Percentiles rank a stretch among this genome's conserved stretches.
These are phyloP conservation scores for Lantana camara DNA, from an alignment of 257 asterid genomes.

Conservation along the genomic window DNA sequence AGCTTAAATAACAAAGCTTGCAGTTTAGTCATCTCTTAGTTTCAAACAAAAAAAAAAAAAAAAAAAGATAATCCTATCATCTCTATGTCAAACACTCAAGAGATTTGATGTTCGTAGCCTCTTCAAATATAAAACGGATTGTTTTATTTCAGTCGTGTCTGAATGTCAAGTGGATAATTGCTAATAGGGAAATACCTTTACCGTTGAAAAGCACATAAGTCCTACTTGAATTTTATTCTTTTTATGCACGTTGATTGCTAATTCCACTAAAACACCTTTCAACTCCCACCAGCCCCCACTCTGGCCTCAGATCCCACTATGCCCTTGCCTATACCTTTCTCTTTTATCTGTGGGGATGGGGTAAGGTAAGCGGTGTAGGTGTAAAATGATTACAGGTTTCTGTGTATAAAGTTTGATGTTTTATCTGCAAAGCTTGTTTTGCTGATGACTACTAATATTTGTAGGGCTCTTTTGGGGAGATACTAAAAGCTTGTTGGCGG, in stretches of 20 bases:
- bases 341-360: not conserved
- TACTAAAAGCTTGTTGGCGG: conserved; percentile 89
- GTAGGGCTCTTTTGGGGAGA: conserved; percentile 99
- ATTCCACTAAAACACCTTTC: not conserved
- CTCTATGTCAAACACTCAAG: not conserved
- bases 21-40: not conserved
- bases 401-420: not conserved
- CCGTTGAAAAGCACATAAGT: conserved; percentile 2
- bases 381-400: no score
- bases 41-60: not conserved
- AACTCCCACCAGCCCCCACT: not conserved
- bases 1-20: conserved; percentile 14
- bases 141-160: not conserved
- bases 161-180: not conserved
- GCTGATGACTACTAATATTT: conserved; percentile 43
- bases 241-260: not conserved
- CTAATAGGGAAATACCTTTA: not conserved
- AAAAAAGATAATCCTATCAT: conserved; percentile 1
- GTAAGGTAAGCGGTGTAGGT: not conserved
- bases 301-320: not conserved
- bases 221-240: not conserved
- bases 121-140: conserved; percentile 4
- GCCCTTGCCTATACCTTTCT: not conserved
- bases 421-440: conserved; percentile 26
- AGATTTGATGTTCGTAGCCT: not conserved